Evolutionary conservation across 495 filamentous ascomycete species (phyloP).

Genomic region (Recurvomyces mirabilis): DNA sequence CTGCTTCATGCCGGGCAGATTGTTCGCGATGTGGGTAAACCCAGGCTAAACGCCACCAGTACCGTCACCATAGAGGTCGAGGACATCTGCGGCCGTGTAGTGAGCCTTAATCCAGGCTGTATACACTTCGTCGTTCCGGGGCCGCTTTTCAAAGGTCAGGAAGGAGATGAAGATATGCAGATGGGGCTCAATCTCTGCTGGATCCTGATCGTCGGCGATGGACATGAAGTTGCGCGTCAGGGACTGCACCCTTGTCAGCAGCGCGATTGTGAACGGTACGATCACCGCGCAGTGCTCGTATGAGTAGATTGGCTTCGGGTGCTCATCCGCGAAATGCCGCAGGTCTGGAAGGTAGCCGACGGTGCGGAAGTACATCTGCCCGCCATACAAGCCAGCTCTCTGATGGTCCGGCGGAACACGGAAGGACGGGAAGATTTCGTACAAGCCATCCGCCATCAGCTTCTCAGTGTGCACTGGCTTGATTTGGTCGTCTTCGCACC

Average conservation of each 20-base stretch:
- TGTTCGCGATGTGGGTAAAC: too few species aligned
- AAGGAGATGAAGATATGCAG: slow-evolving; percentile 6
- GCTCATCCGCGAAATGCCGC: background rate
- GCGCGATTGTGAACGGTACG: background rate
- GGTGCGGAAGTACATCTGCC: background rate
- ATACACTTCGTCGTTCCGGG: background rate
- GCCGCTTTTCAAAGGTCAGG: background rate
- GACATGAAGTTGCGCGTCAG: slow-evolving; percentile 1
- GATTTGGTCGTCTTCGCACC: background rate
- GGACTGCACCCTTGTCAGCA: background rate
- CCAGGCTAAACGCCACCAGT: too few species aligned
- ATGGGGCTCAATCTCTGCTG: background rate
- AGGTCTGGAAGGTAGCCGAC: background rate
- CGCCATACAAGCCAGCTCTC: background rate
- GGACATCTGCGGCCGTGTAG: background rate
- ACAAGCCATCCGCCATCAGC: slow-evolving; percentile 5
- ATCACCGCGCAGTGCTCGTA: background rate
- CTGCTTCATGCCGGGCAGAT: too few species aligned
- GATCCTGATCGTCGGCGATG: background rate
- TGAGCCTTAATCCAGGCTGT: slow-evolving; percentile 1
- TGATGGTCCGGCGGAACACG: background rate
- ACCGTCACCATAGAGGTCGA: background rate
- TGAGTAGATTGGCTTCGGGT: slow-evolving; percentile 1
- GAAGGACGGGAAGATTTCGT: slow-evolving; percentile 1
- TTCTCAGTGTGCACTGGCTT: background rate